Conservation (phyloP, 805 yeast species). For the Wickerhamiella bombiphila region DNA sequence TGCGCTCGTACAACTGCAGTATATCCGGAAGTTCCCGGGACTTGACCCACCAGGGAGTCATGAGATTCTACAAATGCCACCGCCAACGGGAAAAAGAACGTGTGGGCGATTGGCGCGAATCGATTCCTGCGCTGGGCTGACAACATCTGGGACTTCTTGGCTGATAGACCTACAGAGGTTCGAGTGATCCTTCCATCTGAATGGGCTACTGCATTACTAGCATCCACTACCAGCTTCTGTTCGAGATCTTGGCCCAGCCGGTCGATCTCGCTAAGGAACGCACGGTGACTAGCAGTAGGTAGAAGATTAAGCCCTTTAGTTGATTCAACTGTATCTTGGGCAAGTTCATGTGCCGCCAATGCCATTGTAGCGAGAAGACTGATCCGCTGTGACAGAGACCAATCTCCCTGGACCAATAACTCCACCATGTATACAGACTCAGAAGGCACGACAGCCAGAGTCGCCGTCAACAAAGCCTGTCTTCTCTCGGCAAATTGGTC, state of each 20-base stretch:
- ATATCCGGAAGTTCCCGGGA: conserved; percentile 7
- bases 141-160: conserved; percentile 4
- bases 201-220: conserved; percentile 19
- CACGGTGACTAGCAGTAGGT: conserved; percentile 34
- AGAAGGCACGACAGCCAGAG: conserved; percentile 41
- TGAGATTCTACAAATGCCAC: no score
- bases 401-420: conserved; percentile 53
- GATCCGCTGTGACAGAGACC: conserved; percentile 67
- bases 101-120: conserved; percentile 32
- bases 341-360: conserved; percentile 56
- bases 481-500: conserved; percentile 47
- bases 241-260: conserved; percentile 14
- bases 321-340: conserved; percentile 37
- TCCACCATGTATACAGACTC: conserved; percentile 28
- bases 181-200: conserved; percentile 6
- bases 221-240: conserved; percentile 12
- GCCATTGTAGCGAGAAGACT: conserved; percentile 53
- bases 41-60: conserved; percentile 4
- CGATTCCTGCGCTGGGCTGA: conserved; percentile 13
- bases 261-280: conserved; percentile 24
- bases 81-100: conserved; percentile 41
- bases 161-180: background rate
- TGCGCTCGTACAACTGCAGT: conserved; percentile 36
- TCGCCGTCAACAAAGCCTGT: conserved; percentile 49
- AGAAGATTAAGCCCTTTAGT: conserved; percentile 30